These are phyloP conservation scores for Ramalina intermedia DNA, from an alignment of 495 filamentous ascomycete species.

Conservation along the genomic window DNA sequence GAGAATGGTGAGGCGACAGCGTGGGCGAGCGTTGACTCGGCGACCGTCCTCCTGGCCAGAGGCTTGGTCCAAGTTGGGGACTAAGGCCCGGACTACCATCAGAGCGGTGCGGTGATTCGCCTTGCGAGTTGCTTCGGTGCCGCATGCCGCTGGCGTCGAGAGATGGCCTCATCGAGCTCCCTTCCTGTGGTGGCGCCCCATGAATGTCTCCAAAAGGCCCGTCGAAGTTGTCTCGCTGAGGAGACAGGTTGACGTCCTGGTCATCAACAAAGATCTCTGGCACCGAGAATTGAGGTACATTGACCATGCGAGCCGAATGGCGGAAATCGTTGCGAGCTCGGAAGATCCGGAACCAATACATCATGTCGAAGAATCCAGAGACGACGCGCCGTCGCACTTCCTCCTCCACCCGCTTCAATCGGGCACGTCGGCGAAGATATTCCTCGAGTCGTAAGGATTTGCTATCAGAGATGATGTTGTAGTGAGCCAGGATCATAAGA, in stretches of 20 bases:
- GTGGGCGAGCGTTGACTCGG: background rate
- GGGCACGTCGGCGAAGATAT: slow-evolving; percentile 78
- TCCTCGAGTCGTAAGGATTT: slow-evolving; percentile 90
- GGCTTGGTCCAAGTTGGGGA: slow-evolving; percentile 15
- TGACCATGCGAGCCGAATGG: slow-evolving; percentile 56
- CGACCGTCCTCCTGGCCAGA: slow-evolving; percentile 1
- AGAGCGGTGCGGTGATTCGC: slow-evolving; percentile 16
- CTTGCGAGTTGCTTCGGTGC: slow-evolving; percentile 6
- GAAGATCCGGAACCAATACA: slow-evolving; percentile 80
- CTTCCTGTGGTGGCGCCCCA: slow-evolving; percentile 7
- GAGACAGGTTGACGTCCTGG: slow-evolving; percentile 31
- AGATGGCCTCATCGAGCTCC: slow-evolving; percentile 13
- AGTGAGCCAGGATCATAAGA: slow-evolving; percentile 95
- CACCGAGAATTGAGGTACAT: slow-evolving; percentile 64
- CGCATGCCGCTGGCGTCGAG: slow-evolving; percentile 16
- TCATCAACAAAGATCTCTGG: slow-evolving; percentile 86
- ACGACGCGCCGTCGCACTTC: slow-evolving; percentile 80
- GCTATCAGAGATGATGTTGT: slow-evolving; percentile 97
- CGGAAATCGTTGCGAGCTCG: slow-evolving; percentile 53
- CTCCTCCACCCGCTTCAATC: slow-evolving; percentile 92
- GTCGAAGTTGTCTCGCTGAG: slow-evolving; percentile 7
- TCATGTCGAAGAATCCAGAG: slow-evolving; percentile 87
- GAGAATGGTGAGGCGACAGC: slow-evolving; percentile 5
- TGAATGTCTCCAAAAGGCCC: background rate
- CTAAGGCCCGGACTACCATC: slow-evolving; percentile 25